phyloP scores from a whole-genome alignment of 345 rosid genomes.

The Barbarea vulgaris region DNA sequence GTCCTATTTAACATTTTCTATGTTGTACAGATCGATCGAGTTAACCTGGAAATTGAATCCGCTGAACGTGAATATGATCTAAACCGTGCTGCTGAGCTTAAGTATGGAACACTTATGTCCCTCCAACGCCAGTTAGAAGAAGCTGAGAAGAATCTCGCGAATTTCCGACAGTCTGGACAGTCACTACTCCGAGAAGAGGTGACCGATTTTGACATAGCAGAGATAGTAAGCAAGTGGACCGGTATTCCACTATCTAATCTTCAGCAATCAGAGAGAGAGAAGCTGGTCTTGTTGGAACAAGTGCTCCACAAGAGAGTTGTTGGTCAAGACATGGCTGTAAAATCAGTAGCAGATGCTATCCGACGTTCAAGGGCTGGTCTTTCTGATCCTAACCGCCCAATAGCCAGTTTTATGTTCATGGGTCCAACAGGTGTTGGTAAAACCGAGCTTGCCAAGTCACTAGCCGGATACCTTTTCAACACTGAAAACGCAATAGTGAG shows the following conservation, averaged over 20 bases:
- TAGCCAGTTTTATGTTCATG: constrained; percentile 99
- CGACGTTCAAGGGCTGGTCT: constrained; percentile 96
- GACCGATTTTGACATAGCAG: constrained; percentile 84
- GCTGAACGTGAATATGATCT: constrained; percentile 91
- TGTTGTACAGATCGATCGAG: constrained; percentile 63
- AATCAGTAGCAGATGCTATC: constrained; percentile 93
- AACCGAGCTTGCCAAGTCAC: constrained; percentile 89
- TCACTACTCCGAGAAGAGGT: constrained; percentile 92
- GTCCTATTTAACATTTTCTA: constrained; percentile 15
- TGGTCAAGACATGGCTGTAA: constrained; percentile 96
- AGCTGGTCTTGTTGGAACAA: constrained; percentile 71
- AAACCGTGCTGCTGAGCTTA: constrained; percentile 89
- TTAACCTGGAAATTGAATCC: constrained; percentile 48
- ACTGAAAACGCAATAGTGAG: constrained; percentile 94
- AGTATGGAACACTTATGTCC: constrained; percentile 80
- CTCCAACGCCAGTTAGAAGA: constrained; percentile 89
- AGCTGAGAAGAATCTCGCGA: constrained; percentile 80
- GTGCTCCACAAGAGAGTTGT: constrained; percentile 89
- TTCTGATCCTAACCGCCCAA: constrained; percentile 91
- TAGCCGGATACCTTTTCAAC: constrained; percentile 88
- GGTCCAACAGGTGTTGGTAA: constrained; percentile 98
- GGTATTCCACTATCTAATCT: constrained; percentile 96
- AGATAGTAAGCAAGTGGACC: constrained; percentile 96
- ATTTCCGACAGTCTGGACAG: constrained; percentile 65
- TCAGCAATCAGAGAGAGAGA: constrained; percentile 92